Evolutionary conservation across 805 yeast species (phyloP).

Genomic region (Candida hispaniensis): DNA sequence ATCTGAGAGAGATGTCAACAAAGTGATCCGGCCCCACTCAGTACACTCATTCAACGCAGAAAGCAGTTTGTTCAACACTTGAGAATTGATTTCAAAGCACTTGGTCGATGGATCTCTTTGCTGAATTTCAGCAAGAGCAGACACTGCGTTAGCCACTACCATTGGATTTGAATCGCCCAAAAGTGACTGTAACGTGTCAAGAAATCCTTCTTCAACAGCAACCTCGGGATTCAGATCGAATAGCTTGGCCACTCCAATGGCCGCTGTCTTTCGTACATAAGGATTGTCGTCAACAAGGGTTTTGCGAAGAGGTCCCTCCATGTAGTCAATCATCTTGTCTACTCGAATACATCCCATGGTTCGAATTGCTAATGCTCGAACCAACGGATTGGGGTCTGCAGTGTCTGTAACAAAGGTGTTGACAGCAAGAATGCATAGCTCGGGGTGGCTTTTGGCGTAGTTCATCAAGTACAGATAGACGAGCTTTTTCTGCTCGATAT

Average conservation of each 20-base stretch:
- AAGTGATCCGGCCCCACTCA: constrained; percentile 96
- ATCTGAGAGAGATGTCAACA: constrained; percentile 69
- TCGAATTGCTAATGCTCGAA: constrained; percentile 89
- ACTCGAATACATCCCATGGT: constrained; percentile 77
- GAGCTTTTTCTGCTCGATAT: constrained; percentile 89
- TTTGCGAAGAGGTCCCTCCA: constrained; percentile 78
- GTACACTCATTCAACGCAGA: constrained; percentile 92
- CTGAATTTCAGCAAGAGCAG: constrained; percentile 74
- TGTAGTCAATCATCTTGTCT: constrained; percentile 61
- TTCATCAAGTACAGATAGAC: constrained; percentile 93
- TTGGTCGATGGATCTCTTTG: constrained; percentile 48
- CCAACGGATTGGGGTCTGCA: constrained; percentile 92
- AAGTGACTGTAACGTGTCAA: constrained; percentile 53
- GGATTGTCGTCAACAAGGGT: constrained; percentile 91
- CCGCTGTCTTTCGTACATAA: constrained; percentile 95
- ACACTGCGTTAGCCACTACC: constrained; percentile 93
- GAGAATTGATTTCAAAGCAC: constrained; percentile 35
- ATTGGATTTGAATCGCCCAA: constrained; percentile 86
- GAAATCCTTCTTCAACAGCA: constrained; percentile 80
- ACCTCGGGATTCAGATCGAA: constrained; percentile 73
- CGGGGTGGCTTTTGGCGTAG: constrained; percentile 94
- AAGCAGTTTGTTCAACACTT: constrained; percentile 45
- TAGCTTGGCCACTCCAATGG: constrained; percentile 90
- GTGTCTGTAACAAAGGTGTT: constrained; percentile 93
- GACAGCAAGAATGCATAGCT: constrained; percentile 87